Base-by-base conservation (phyloP, 306 rosid species). In the Quercus alba region DNA sequence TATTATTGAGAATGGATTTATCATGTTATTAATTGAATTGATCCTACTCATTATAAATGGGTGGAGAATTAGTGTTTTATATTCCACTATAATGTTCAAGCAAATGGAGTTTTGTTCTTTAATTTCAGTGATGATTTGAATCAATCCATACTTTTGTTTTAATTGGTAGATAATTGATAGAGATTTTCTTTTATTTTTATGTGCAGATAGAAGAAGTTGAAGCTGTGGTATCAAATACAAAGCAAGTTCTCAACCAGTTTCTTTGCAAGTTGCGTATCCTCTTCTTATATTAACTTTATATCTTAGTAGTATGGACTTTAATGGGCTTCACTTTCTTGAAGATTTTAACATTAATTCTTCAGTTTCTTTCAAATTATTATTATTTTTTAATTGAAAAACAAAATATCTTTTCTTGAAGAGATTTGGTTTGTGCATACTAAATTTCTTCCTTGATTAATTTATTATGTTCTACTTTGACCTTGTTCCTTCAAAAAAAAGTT, bases 181-280 rank as follows among this genome's bases (percentile, higher is more conserved):
- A 72, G 20, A 68, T 62, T 72, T 66, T 79, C 44, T 49, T 72
- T 75, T 87, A 52, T 33, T 72, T 26, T 76, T 13, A 76, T 79
- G 56, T 56, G 66, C 81, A 93, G 97, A 91, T 62, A 56, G 97
- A 92, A 19, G 94, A 90, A 89, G 93, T 90, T 84, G 94, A 91
- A 86, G 98, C 98, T 81, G 92, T 93, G 81, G 81, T 91, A 61
- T 89, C 94, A 76, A 93, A 93, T 75, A 75, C 98, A 63, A 87
- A 86, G 84, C 94, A 89, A 87, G 80, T 93, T 79, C 87, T 93
- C 78, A 88, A 86, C 73, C 98, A 93, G 85, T 93, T 91, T 84
- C 85, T 91, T 83, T 89, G 80, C 80, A 93, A 93, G 80, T 93
- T 94, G 25, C 1, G 98, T 93, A 93, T 91, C 92, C 94, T 85